A percentile compares a stretch with the other conserved stretches of the same genome.
phyloP scores from a whole-genome alignment of 2,329 filamentous ascomycete genomes.

The Penicillium vulpinum region DNA sequence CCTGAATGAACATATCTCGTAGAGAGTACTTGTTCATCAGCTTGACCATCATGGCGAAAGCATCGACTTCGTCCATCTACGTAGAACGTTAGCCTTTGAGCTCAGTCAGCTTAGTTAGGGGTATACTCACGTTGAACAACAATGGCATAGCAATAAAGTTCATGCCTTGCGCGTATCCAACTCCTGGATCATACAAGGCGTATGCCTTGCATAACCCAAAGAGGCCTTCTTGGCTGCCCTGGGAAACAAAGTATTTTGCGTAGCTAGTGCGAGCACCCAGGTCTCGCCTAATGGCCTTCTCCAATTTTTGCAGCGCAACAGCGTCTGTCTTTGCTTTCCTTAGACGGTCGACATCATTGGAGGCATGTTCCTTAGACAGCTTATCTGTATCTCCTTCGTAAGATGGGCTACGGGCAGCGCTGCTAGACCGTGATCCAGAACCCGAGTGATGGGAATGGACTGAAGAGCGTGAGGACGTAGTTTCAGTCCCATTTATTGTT shows the following conservation, averaged over 20 bases:
- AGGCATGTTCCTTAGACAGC: constrained; percentile 64
- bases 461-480: constrained; percentile 79
- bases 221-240: constrained; percentile 87
- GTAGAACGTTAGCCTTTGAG: constrained; percentile 7
- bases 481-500: constrained; percentile 55
- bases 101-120: neutral
- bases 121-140: constrained; percentile 75
- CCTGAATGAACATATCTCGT: constrained; percentile 87
- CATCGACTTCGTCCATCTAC: constrained; percentile 94
- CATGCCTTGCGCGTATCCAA: constrained; percentile 98
- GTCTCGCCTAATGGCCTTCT: constrained; percentile 89
- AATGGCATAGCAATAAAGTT: constrained; percentile 98
- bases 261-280: constrained; percentile 91
- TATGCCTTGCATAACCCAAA: constrained; percentile 98
- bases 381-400: constrained; percentile 64
- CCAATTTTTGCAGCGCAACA: constrained; percentile 72
- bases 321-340: constrained; percentile 78
- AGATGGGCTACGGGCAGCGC: constrained; percentile 56
- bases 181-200: constrained; percentile 87
- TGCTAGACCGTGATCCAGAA: constrained; percentile 57
- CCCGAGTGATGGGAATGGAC: constrained; percentile 75
- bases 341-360: constrained; percentile 66
- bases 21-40: constrained; percentile 96
- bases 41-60: constrained; percentile 87
- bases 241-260: constrained; percentile 89